Conservation (phyloP, 179 eudicot genomes). For the Silene vulgaris region DNA sequence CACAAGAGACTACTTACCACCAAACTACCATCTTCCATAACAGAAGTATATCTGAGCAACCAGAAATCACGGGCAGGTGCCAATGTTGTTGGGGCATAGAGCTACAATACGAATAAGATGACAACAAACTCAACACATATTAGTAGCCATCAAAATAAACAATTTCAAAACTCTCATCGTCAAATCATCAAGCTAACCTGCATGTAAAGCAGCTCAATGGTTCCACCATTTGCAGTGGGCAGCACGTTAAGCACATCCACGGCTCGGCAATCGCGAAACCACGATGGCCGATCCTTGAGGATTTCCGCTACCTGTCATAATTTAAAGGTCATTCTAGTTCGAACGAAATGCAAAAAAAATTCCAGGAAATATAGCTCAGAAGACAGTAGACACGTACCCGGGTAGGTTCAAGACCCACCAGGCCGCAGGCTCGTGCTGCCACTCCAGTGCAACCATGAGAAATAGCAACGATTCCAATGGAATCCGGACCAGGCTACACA, state of each 20-base stretch:
- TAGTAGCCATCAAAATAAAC: not conserved
- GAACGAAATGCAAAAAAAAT: not conserved
- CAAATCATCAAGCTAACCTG: conserved; percentile 42
- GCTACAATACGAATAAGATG: conserved; percentile 34
- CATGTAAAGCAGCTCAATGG: conserved; percentile 76
- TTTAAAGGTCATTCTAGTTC: not conserved
- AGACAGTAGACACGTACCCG: conserved; percentile 59
- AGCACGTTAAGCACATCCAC: conserved; percentile 67
- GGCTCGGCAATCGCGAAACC: conserved; percentile 74
- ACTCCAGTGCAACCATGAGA: conserved; percentile 85
- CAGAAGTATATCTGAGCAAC: conserved; percentile 69
- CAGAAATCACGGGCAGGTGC: conserved; percentile 86
- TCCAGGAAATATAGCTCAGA: not conserved
- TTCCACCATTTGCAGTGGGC: conserved; percentile 72
- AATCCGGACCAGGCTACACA: conserved; percentile 80
- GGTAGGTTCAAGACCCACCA: conserved; percentile 78
- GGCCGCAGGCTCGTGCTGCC: conserved; percentile 86
- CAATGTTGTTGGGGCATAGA: conserved; percentile 76
- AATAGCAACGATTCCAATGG: conserved; percentile 82
- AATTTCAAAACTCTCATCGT: not conserved
- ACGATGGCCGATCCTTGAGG: conserved; percentile 81
- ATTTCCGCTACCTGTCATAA: conserved; percentile 63
- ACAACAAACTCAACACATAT: not conserved
- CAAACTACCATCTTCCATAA: conserved; percentile 73
- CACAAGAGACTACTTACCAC: conserved; percentile 44